Base-by-base conservation (phyloP, 352 stramenopile species). In the Phytophthora hibernalis region DNA sequence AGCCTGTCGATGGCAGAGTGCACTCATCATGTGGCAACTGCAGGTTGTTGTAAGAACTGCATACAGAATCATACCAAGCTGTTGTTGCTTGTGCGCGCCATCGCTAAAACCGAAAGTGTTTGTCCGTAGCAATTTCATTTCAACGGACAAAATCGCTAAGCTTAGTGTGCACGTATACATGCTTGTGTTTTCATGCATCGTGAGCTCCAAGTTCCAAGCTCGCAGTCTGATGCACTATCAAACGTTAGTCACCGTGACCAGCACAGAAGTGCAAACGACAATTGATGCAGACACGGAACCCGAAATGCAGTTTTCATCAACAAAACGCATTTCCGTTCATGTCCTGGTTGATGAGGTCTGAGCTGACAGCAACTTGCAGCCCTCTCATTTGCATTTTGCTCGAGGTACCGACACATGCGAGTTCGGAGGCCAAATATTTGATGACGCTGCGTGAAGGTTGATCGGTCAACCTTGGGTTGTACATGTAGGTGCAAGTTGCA, bases 381-480 rank as follows among this genome's bases (percentile, higher is more conserved):
- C 31, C 31, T 5, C 31, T 16, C n/a, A n/a, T n/a, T n/a, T n/a
- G n/a, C n/a, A n/a, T n/a, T 5, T 16, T 16, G 31, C 13, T 20
- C 37, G 20, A 26, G 18, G 40, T 47, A 47, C 16, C 31, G 35
- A 50, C 31, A 60, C 37, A 38, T n/a, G n/a, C n/a, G n/a, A n/a
- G n/a, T n/a, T n/a, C 40, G 26, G 26, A 31, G n/a, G 13, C 60
- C 60, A 45, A 44, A 43, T 52, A 52, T 57, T 68, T 28, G 52
- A 56, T n/a, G n/a, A 68, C 60, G 60, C 49, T 54, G 30, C 42
- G n/a, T 66, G 38, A 48, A 60, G 31, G 31, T 43, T 31, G 26
- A 28, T 5, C 24, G n/a, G n/a, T n/a, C n/a, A n/a, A n/a, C 24
- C 5, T 28, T 28, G 24, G 24, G 24, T 6, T 28, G 26, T 31